phyloP scores from a whole-genome alignment of 2,329 filamentous ascomycete genomes.

The Fusarium sp. region DNA sequence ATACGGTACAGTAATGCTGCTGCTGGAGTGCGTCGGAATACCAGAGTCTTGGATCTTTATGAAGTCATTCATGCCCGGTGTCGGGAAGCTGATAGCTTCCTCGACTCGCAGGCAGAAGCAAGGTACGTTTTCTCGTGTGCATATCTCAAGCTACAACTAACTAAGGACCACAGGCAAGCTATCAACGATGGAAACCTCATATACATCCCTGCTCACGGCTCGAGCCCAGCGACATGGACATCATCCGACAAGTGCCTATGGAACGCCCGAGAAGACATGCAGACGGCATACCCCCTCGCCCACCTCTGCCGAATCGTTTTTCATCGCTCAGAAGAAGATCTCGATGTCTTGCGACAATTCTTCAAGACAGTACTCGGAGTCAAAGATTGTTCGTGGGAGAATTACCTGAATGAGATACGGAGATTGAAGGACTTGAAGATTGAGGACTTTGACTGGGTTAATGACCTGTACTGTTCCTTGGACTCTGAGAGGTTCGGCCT shows the following conservation, averaged over 20 bases:
- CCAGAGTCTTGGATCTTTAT: constrained; percentile 32
- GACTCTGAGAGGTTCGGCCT: not conserved
- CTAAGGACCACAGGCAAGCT: constrained; percentile 4
- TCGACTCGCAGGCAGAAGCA: constrained; percentile 5
- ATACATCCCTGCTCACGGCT: constrained; percentile 13
- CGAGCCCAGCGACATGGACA: constrained; percentile 18
- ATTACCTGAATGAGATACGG: constrained; percentile 34
- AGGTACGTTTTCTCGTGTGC: not conserved
- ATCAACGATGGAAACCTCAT: constrained; percentile 17
- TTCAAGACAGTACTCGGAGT: constrained; percentile 23
- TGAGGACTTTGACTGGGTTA: constrained; percentile 35
- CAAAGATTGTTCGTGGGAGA: constrained; percentile 22
- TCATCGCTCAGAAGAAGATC: constrained; percentile 5
- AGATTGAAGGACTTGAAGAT: constrained; percentile 5
- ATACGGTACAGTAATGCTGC: constrained; percentile 13
- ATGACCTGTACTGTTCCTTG: constrained; percentile 15
- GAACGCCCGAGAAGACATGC: constrained; percentile 30
- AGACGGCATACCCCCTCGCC: constrained; percentile 24
- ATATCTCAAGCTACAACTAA: accelerated
- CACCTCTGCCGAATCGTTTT: constrained; percentile 30
- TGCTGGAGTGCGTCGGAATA: constrained; percentile 6
- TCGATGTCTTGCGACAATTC: constrained; percentile 34
- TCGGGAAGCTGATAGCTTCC: constrained; percentile 21
- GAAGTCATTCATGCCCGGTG: constrained; percentile 32
- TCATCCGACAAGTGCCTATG: constrained; percentile 25